Evolutionary conservation across 108 stramenopile genomes (phyloP), one percentile per base, ranked within the genome.

Genomic region (Ochromonas danica): DNA sequence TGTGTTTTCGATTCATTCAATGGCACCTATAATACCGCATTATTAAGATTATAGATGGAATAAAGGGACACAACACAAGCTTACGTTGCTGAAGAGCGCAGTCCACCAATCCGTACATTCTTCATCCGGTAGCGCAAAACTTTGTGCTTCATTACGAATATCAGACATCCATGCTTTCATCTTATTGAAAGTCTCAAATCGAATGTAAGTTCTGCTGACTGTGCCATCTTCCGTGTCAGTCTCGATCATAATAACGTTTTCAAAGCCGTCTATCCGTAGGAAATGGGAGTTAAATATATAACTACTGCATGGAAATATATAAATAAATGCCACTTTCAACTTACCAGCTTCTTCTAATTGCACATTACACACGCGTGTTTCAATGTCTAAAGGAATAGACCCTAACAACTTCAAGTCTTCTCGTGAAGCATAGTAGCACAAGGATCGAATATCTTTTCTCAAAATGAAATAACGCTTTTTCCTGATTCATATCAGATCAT

Each of bases 381-480:
- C 63, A 35, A 35, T 28, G 38, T 27, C 35, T 42, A 75, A 22
- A 30, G n/a, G 40, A 33, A 75, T 60, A 30, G 72, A 75, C 6
- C 78, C 78, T 22, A 79, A 28, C 25, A 79, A 60, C 17, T 14
- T 79, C 2, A 79, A 62, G 22, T 61, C 2, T 61, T 79, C 61
- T 1, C 51, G 1, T 39, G 3, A 61, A 62, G 25, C 17, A 30
- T 65, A 79, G 42, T 79, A 79, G 30, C 1, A 2, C 36, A 79
- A 61, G 22, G 39, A 40, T n/a, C 61, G 61, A 2, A 62, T 2
- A 33, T 79, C 78, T 39, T 40, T 39, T 0, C 78, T 31, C 22
- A 79, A 39, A 2, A 79, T 62, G 62, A 79, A 79, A 42, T 61
- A 79, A 33, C 82, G 35, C 31, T 42, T 60, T 77, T 82, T 82